Evolutionary conservation across 139 green algal genomes (phyloP).

Genomic region (Astrephomene gubernaculifera): DNA sequence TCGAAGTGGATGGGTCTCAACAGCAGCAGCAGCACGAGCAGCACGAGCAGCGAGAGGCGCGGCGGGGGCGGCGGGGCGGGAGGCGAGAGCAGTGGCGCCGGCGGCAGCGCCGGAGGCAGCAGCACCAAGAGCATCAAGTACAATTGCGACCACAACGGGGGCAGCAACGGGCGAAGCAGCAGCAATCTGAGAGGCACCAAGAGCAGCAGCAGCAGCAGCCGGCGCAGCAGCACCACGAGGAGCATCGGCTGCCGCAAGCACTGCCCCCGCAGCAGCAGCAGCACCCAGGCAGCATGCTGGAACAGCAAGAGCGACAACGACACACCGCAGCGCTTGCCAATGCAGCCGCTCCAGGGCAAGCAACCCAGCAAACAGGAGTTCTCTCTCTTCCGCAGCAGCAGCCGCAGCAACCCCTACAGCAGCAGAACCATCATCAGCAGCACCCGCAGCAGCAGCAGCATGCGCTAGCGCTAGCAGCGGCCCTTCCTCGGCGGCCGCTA

Average conservation of each 20-base stretch:
- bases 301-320: background rate
- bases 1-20: too few relatives aligned
- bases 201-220: conserved; percentile 14
- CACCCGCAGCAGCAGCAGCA: background rate
- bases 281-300: background rate
- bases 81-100: background rate
- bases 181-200: background rate
- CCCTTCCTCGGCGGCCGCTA: background rate
- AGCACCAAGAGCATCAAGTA: too few relatives aligned
- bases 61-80: background rate
- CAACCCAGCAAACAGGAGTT: too few relatives aligned
- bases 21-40: background rate
- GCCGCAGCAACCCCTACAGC: background rate
- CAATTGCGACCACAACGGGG: too few relatives aligned
- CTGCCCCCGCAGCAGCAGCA: background rate
- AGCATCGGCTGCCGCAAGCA: background rate
- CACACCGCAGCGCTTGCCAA: too few relatives aligned
- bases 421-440: background rate
- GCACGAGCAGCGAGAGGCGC: background rate
- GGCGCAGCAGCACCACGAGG: background rate
- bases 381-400: background rate
- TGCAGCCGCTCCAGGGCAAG: too few relatives aligned
- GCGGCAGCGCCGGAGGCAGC: background rate
- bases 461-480: background rate
- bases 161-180: background rate